Base-by-base conservation (phyloP, 306 rosid genomes). In the Ammopiptanthus mongolicus region DNA sequence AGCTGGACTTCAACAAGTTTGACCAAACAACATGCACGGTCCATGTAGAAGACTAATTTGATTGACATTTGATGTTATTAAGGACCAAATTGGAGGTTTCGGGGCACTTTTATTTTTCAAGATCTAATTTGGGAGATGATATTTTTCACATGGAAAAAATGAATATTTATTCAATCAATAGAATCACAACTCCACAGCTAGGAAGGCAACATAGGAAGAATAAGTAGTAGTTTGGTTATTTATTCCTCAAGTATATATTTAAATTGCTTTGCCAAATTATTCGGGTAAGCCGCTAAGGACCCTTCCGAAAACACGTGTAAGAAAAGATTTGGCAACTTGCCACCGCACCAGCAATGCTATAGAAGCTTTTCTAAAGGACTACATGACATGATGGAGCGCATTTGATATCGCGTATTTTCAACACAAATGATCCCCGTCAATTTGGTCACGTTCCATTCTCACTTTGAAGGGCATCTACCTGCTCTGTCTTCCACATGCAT, bases 401-500 rank as follows among this genome's bases (percentile, higher is more conserved):
- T 78, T 56, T 48, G 15, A 22, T 50, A 55, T 65, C 52, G 75
- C 42, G 25, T 6, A 48, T 37, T 42, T 15, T 61, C 55, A 75
- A 75, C n/a, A 57, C 10, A 52, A 41, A 41, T 17, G 11, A 36
- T 64, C 62, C 5, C n/a, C 19, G 67, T 29, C 53, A 71, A 65
- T 25, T 37, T 36, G 60, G 29, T 58, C 66, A 28, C 9, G 56
- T 42, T 71, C 73, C 34, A 34, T 55, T 37, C 60, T 53, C 48
- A 22, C 23, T 12, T 50, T 22, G 64, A 18, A 14, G 6, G 50
- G 46, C 70, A 37, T 61, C 59, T 51, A 34, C 71, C 33, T 46
- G 73, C 76, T 62, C 34, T 53, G 47, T 5, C 73, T 9, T 59
- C 67, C 59, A 65, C 81, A 3, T 71, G 85, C 36, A 74, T 77